A percentile compares a stretch with the other conserved stretches of the same genome.
These are phyloP conservation scores for Naganishia vaughanmartiniae DNA, from an alignment of 768 basidiomycete genomes.

Conservation along the genomic window DNA sequence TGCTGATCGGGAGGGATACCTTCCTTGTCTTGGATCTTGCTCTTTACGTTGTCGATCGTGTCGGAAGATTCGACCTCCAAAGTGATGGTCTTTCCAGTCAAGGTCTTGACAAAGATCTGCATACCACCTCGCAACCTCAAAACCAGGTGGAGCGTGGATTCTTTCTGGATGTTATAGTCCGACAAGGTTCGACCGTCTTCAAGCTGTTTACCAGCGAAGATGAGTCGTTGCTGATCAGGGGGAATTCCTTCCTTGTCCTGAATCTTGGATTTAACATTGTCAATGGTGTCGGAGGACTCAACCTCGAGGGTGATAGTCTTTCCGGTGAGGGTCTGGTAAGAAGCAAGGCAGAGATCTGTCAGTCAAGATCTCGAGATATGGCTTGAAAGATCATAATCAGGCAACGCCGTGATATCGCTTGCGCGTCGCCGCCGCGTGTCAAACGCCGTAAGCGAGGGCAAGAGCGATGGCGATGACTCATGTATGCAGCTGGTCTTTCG, in stretches of 20 bases:
- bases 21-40: slow-evolving; percentile 93
- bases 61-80: slow-evolving; percentile 85
- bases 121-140: slow-evolving; percentile 55
- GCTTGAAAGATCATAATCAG: too few species aligned
- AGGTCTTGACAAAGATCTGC: slow-evolving; percentile 50
- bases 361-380: slow-evolving; percentile 81
- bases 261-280: slow-evolving; percentile 55
- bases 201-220: slow-evolving; percentile 52
- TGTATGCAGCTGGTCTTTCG: slow-evolving; percentile 4
- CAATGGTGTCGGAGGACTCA: too few species aligned
- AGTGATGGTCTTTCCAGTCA: slow-evolving; percentile 89
- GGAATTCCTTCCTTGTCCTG: slow-evolving; percentile 54
- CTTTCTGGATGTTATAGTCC: background rate
- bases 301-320: slow-evolving; percentile 72
- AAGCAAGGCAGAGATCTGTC: slow-evolving; percentile 64
- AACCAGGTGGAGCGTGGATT: slow-evolving; percentile 89
- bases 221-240: slow-evolving; percentile 54
- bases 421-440: slow-evolving; percentile 1
- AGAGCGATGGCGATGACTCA: slow-evolving; percentile 28
- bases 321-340: slow-evolving; percentile 59
- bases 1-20: slow-evolving; percentile 91
- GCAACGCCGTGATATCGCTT: slow-evolving; percentile 21
- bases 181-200: slow-evolving; percentile 51
- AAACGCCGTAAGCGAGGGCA: slow-evolving; percentile 23
- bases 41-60: slow-evolving; percentile 91